phyloP scores from a whole-genome alignment of 2,329 filamentous ascomycete genomes.

The Paraphoma sp. region DNA sequence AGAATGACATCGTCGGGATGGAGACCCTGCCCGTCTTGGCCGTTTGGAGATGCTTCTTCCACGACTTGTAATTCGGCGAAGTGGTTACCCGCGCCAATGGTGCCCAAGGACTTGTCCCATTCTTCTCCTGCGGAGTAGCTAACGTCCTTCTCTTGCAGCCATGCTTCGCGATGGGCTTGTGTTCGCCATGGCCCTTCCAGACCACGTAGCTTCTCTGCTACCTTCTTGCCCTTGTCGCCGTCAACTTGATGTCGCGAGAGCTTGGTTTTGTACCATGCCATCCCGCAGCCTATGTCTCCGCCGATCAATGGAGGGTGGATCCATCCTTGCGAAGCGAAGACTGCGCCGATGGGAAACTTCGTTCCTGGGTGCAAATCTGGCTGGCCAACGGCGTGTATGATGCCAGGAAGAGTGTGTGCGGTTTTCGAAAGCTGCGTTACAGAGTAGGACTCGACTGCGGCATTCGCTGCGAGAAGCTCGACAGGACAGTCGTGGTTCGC shows the following conservation, averaged over 20 bases:
- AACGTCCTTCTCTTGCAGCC: conserved; percentile 30
- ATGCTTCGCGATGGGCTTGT: conserved; percentile 31
- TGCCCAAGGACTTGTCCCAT: conserved; percentile 44
- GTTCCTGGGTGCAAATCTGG: conserved; percentile 48
- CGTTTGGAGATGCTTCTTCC: conserved; percentile 24
- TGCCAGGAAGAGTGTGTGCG: conserved; percentile 42
- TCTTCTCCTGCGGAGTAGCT: conserved; percentile 35
- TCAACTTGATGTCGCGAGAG: conserved; percentile 40
- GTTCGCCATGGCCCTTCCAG: conserved; percentile 45
- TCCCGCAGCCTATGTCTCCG: conserved; percentile 49
- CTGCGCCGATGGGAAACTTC: conserved; percentile 48
- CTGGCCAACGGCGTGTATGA: conserved; percentile 43
- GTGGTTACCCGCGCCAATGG: conserved; percentile 49
- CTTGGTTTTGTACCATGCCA: conserved; percentile 47
- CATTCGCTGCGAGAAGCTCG: conserved; percentile 31
- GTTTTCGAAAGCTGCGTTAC: conserved; percentile 40
- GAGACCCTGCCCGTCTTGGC: conserved; percentile 15
- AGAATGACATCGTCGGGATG: conserved; percentile 42
- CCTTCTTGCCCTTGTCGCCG: conserved; percentile 40
- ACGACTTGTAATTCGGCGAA: conserved; percentile 50
- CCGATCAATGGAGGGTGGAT: conserved; percentile 49
- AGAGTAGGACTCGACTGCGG: conserved; percentile 37
- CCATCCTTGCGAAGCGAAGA: conserved; percentile 44
- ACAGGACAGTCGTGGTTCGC: conserved; percentile 25
- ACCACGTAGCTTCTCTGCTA: conserved; percentile 45